These are phyloP conservation scores for Chiua virens DNA, from an alignment of 768 basidiomycete species.

Conservation along the genomic window DNA sequence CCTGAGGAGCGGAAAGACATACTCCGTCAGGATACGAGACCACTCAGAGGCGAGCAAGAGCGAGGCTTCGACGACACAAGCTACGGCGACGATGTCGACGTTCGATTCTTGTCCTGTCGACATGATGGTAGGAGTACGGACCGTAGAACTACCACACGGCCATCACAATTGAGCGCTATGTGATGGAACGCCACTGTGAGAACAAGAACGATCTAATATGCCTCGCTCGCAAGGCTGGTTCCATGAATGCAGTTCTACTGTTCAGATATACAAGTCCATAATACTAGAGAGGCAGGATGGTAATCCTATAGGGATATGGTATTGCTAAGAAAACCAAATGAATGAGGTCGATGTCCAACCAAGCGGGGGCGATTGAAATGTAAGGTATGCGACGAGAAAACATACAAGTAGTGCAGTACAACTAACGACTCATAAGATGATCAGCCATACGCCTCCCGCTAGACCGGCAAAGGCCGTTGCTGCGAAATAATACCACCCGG, in stretches of 20 bases:
- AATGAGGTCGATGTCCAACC: background rate
- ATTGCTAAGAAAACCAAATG: background rate
- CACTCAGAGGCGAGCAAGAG: constrained; percentile 53
- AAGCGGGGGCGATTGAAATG: background rate
- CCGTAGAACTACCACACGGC: background rate
- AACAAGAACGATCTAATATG: background rate
- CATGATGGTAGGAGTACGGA: constrained; percentile 12
- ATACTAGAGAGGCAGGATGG: constrained; percentile 10
- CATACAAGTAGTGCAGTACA: constrained; percentile 7
- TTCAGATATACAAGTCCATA: constrained; percentile 5
- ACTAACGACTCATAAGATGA: constrained; percentile 20
- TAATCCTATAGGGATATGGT: constrained; percentile 17
- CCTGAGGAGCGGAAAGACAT: constrained; percentile 51
- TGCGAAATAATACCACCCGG: constrained; percentile 30
- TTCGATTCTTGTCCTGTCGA: constrained; percentile 16
- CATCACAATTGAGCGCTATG: background rate
- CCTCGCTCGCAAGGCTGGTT: background rate
- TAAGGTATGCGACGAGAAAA: background rate
- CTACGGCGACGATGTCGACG: constrained; percentile 45
- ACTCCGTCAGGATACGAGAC: constrained; percentile 44
- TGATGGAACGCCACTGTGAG: background rate
- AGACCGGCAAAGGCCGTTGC: constrained; percentile 24
- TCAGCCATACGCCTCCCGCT: constrained; percentile 32
- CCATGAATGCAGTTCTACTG: constrained; percentile 3
- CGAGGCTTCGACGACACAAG: constrained; percentile 63